Evolutionary conservation across 371 early-diverging fungal genomes (phyloP).

Genomic region (Polyrhizophydium stewartii): DNA sequence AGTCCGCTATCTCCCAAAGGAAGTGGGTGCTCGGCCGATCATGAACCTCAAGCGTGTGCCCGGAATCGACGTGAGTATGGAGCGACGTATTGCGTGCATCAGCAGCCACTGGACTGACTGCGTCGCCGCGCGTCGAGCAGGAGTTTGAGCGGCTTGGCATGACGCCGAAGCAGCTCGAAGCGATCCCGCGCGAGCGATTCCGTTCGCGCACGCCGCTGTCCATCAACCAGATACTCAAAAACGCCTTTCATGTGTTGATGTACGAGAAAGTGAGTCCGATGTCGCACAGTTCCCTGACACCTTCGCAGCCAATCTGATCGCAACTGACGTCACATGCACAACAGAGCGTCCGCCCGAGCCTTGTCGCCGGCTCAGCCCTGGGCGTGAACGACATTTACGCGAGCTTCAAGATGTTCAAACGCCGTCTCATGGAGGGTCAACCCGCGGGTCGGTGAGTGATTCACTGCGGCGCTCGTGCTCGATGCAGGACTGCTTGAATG

Average conservation of each 20-base stretch:
- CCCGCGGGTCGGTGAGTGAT: no score
- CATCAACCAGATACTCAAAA: conserved; percentile 4
- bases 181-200: no score
- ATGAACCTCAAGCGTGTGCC: conserved; percentile 60
- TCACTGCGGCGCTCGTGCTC: no score
- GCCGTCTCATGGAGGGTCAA: neutral
- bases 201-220: conserved; percentile 15
- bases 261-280: conserved; percentile 1
- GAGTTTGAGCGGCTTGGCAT: neutral
- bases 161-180: no score
- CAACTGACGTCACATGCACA: no score
- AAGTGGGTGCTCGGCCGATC: conserved; percentile 59
- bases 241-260: neutral
- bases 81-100: no score
- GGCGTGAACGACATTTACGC: conserved; percentile 55
- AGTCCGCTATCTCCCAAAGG: conserved; percentile 69
- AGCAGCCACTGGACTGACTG: no score
- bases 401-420: conserved; percentile 46
- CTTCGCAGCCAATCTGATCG: no score
- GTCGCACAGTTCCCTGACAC: no score
- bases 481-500: no score
- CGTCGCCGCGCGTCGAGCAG: no score
- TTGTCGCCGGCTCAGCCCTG: conserved; percentile 44
- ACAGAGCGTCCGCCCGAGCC: neutral
- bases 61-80: no score